Percentiles rank a stretch among this genome's conserved stretches.
Evolutionary conservation across 1,139 yeast species (phyloP).

Genomic region (Hansenula sp.): DNA sequence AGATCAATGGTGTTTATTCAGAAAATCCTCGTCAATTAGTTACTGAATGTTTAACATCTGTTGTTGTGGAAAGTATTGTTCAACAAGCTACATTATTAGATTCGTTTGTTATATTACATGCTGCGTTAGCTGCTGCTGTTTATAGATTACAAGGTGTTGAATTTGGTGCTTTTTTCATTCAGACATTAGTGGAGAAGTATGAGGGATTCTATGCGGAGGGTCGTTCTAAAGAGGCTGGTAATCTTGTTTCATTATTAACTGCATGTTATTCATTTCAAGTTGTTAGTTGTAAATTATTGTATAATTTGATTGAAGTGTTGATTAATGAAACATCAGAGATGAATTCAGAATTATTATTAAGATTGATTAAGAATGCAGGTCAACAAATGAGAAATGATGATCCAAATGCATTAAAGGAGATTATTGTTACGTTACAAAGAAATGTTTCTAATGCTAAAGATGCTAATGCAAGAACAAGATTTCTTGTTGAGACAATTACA

Average conservation of each 20-base stretch:
- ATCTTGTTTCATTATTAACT: constrained; percentile 68
- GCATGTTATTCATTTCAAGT: constrained; percentile 76
- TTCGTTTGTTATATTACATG: constrained; percentile 73
- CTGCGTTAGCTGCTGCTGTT: constrained; percentile 71
- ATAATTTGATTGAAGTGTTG: constrained; percentile 64
- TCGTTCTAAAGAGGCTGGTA: constrained; percentile 54
- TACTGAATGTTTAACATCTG: constrained; percentile 60
- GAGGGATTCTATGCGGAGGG: constrained; percentile 31
- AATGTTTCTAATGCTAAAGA: constrained; percentile 37
- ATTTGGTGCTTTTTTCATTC: constrained; percentile 85
- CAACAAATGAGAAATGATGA: constrained; percentile 86
- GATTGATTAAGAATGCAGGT: constrained; percentile 73
- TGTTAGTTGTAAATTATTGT: constrained; percentile 67
- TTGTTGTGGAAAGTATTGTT: constrained; percentile 63
- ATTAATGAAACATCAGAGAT: constrained; percentile 57
- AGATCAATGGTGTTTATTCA: constrained; percentile 58
- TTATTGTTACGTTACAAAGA: constrained; percentile 54
- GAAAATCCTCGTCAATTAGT: constrained; percentile 73
- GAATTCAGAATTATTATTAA: constrained; percentile 73
- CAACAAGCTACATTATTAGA: constrained; percentile 68
- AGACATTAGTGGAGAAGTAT: constrained; percentile 67
- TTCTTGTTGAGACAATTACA: constrained; percentile 78
- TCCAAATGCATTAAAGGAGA: constrained; percentile 79
- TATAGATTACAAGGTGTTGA: constrained; percentile 81
- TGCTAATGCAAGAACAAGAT: constrained; percentile 66